Conservation (phyloP, 177 flowering plant genomes). For the Vitis hybrid region DNA sequence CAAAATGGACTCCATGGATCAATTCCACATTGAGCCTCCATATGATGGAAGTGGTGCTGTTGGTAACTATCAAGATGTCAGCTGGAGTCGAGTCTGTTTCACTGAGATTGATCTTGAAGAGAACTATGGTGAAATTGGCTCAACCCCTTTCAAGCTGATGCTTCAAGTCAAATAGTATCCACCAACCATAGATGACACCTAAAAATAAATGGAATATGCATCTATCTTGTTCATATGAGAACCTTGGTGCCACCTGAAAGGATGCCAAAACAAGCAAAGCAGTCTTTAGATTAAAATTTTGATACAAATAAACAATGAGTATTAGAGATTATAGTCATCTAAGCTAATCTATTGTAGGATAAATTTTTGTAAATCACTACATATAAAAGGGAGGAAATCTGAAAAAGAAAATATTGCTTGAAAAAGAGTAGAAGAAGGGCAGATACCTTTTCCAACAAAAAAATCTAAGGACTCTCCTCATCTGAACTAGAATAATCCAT, state of each 20-base stretch:
- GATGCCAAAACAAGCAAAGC: not conserved
- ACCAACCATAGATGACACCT: not conserved
- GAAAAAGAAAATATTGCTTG: not conserved
- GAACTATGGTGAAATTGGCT: not conserved
- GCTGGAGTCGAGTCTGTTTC: not conserved
- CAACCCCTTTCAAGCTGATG: not conserved
- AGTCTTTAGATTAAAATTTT: not conserved
- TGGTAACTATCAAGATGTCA: not conserved
- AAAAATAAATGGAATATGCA: not conserved
- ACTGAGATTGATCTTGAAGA: not conserved
- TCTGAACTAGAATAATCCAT: slow-evolving; percentile 48
- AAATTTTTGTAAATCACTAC: not conserved
- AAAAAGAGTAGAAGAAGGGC: not conserved
- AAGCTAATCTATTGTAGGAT: not conserved
- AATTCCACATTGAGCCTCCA: too few species aligned
- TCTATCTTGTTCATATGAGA: too few species aligned
- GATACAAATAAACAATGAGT: too few species aligned
- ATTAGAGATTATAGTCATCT: too few species aligned
- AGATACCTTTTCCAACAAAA: slow-evolving; percentile 11
- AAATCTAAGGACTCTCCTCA: slow-evolving; percentile 33
- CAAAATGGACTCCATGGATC: not conserved
- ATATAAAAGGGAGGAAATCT: not conserved
- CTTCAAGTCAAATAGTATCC: not conserved
- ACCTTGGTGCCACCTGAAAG: not conserved
- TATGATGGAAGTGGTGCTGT: not conserved